A percentile compares a stretch with the other conserved stretches of the same genome.
These are phyloP conservation scores for Breviolum minutum DNA, from an alignment of 73 alveolate genomes.

Conservation along the genomic window DNA sequence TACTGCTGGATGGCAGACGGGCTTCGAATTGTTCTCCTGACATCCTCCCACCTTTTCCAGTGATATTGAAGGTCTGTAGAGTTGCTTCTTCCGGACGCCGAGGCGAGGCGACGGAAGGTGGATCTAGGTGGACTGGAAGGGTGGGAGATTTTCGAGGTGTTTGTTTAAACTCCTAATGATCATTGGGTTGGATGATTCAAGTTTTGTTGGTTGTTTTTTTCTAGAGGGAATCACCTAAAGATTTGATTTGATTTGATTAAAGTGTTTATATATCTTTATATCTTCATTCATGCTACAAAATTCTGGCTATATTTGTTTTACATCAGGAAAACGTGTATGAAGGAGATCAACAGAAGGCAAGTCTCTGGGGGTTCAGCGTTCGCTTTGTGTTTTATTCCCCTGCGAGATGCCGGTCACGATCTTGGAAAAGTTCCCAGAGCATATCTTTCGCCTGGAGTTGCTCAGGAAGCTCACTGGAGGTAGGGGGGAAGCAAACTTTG, in stretches of 20 bases:
- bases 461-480: constrained; percentile 18
- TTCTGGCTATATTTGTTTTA: no score
- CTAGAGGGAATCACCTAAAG: no score
- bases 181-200: no score
- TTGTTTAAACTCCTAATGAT: no score
- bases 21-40: no score
- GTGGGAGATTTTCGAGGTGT: no score
- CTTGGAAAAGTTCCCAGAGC: constrained; percentile 83
- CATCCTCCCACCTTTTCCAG: no score
- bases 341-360: not conserved
- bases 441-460: constrained; percentile 42
- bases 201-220: no score
- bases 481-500: not conserved
- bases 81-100: not conserved
- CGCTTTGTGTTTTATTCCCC: not conserved
- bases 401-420: not conserved
- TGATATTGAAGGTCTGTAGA: not conserved
- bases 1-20: no score
- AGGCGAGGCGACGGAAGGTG: not conserved
- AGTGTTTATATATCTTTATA: no score
- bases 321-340: not conserved
- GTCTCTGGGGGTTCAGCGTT: not conserved
- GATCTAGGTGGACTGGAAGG: not conserved
- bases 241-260: no score
- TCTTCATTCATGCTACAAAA: no score